phyloP scores from a whole-genome alignment of 2,329 filamentous ascomycete species.

The Pestalotiopsis sp. region DNA sequence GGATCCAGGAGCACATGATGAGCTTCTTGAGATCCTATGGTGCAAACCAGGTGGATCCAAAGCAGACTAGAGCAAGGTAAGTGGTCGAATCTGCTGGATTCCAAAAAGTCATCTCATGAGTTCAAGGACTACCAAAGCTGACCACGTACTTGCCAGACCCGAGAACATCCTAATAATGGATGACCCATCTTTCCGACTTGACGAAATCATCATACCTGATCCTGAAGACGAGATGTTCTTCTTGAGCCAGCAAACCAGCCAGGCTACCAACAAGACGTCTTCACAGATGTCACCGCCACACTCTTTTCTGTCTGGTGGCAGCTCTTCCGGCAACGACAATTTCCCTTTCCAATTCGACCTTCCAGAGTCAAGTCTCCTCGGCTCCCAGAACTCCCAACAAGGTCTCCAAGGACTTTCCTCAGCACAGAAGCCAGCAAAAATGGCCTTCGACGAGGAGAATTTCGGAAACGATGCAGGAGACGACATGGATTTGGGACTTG shows the following conservation, averaged over 20 bases:
- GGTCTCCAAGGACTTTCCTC: constrained; percentile 30
- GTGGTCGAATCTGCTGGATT: constrained; percentile 23
- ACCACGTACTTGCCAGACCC: constrained; percentile 51
- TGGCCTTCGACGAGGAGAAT: constrained; percentile 26
- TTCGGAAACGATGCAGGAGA: constrained; percentile 40
- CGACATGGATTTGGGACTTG: constrained; percentile 45
- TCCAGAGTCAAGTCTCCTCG: constrained; percentile 24
- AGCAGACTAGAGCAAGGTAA: constrained; percentile 74
- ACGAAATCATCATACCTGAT: constrained; percentile 56
- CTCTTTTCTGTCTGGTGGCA: constrained; percentile 20
- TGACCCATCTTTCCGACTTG: constrained; percentile 78
- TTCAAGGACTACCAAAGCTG: not conserved
- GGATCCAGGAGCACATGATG: constrained; percentile 73
- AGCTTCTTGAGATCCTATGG: constrained; percentile 63
- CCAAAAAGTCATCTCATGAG: not conserved
- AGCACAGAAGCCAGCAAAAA: constrained; percentile 23
- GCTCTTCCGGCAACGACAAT: constrained; percentile 18
- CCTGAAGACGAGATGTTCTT: constrained; percentile 54
- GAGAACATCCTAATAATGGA: constrained; percentile 78
- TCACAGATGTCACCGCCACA: constrained; percentile 30
- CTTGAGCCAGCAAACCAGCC: constrained; percentile 22
- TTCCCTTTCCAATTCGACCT: constrained; percentile 28
- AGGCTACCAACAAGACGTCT: constrained; percentile 29
- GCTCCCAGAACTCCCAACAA: constrained; percentile 22
- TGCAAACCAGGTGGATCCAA: constrained; percentile 66